Evolutionary conservation across 345 rosid species (phyloP).

Genomic region (Arabidopsis arenosa): DNA sequence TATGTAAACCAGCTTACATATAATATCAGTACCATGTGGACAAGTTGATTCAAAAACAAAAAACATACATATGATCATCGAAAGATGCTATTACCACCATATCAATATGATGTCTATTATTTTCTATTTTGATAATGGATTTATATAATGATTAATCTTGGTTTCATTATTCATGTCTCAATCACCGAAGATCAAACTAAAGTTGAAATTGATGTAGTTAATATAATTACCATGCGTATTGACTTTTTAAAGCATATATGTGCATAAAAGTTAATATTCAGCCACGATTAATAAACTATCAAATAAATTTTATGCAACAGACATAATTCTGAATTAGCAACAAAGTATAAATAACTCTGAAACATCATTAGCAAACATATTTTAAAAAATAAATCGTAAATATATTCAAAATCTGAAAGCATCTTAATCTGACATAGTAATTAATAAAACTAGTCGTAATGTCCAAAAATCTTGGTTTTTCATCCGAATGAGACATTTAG

Average conservation of each 20-base stretch:
- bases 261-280: background rate
- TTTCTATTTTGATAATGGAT: no score
- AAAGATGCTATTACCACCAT: background rate
- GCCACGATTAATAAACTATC: background rate
- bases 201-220: background rate
- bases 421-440: no score
- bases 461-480: background rate
- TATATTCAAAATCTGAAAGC: no score
- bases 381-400: no score
- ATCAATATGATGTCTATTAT: no score
- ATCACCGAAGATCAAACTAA: slow-evolving; percentile 1
- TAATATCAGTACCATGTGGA: background rate
- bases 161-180: background rate
- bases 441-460: background rate
- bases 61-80: background rate
- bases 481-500: background rate
- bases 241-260: background rate
- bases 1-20: background rate
- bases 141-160: background rate
- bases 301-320: no score
- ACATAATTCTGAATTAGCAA: no score
- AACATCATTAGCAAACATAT: background rate
- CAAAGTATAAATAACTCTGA: background rate
- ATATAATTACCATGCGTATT: background rate
- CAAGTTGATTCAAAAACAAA: background rate